Evolutionary conservation across 176 grass and related monocot species (phyloP).

Genomic region (Hordeum marinum): DNA sequence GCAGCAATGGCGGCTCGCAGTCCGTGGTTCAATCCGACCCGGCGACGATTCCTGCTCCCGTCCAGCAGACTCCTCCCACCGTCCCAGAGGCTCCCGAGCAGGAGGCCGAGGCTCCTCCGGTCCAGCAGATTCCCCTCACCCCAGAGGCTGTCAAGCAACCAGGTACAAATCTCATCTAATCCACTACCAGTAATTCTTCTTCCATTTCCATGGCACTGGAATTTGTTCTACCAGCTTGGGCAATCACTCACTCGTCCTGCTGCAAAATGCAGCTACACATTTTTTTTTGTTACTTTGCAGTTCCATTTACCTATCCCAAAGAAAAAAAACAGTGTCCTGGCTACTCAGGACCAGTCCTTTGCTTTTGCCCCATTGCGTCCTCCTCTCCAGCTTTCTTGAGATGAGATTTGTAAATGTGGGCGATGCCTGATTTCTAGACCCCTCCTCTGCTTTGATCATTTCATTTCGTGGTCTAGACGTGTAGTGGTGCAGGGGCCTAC

Average conservation of each 20-base stretch:
- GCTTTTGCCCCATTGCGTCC: background rate
- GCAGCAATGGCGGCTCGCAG: background rate
- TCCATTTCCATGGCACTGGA: background rate
- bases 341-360: constrained; percentile 16
- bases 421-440: constrained; percentile 3
- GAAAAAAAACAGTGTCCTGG: constrained; percentile 18
- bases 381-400: constrained; percentile 30
- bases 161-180: background rate
- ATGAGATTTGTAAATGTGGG: constrained; percentile 25
- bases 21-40: constrained; percentile 32
- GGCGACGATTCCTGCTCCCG: background rate
- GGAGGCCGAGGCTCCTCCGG: background rate
- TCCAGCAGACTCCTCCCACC: constrained; percentile 6
- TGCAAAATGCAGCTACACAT: background rate
- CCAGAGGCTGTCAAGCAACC: constrained; percentile 13
- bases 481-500: background rate
- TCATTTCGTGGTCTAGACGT: background rate
- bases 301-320: background rate
- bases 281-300: background rate
- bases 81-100: background rate
- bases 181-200: background rate
- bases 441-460: constrained; percentile 8
- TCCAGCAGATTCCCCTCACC: constrained; percentile 10
- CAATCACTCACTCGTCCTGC: background rate
- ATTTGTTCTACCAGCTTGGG: background rate